Evolutionary conservation across 352 stramenopile species (phyloP), one percentile per base, ranked within the genome.

Genomic region (Pythium grandisporangium): DNA sequence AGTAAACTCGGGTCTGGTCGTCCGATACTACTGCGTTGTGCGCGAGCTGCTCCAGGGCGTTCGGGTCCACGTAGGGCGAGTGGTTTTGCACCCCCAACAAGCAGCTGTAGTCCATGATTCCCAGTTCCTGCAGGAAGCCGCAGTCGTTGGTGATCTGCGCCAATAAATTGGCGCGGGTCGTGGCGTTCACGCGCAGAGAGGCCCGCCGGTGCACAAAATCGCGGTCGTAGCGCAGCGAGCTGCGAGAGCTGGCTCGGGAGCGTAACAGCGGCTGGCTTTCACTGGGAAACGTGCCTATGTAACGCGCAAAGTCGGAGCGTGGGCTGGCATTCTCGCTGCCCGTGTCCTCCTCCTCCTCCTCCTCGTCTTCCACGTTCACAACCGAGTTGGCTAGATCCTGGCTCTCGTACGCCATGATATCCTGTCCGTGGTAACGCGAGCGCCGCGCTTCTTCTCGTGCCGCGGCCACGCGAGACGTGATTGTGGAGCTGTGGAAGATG

Each of bases 101-200:
- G 26, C 70, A 93, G 45, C 79, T 93, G 49, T 93, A 93, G 46
- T 93, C 79, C 76, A 93, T 93, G 42, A 93, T 90, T 12, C 75
- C 77, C 25, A 93, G 61, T 39, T 90, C 75, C 42, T 93, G 79
- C 0, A 90, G 62, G 45, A 92, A 92, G 6, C 76, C 79, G 14
- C 73, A 88, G 59, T 92, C 79, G 37, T 69, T 85, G 19, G 76
- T 92, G 36, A 92, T 74, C 24, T 92, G 79, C 3, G 76, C 76
- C 22, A 89, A 51, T 5, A 92, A 25, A 22, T 92, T 85, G 6
- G 78, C 68, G 40, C 79, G 61, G 10, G 72, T 87, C 27, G 66
- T 79, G 2, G 79, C 66, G 37, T 78, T 86, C 30, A 92, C 79
- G 16, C 66, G 57, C 20, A 92, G 54, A 6, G 68, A 81, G 6